These are phyloP conservation scores for Quercus engelmannii DNA, from an alignment of 306 rosid genomes.

Conservation along the genomic window DNA sequence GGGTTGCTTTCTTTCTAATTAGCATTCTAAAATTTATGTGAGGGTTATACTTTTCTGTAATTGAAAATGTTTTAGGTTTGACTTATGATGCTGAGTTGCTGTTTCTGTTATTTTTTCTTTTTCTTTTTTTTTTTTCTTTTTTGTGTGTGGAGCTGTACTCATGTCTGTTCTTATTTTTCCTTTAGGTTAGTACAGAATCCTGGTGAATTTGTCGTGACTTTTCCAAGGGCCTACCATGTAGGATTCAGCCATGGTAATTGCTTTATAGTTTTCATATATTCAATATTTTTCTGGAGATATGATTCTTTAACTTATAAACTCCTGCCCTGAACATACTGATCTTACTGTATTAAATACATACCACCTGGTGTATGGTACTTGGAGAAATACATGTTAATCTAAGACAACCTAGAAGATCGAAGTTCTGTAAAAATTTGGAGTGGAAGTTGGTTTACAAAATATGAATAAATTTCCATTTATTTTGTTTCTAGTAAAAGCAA, in stretches of 20 bases:
- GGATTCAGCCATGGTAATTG: slow-evolving; percentile 99
- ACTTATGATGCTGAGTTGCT: slow-evolving; percentile 7
- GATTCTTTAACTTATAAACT: neutral
- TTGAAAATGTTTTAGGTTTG: slow-evolving; percentile 20
- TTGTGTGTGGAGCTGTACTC: slow-evolving; percentile 21
- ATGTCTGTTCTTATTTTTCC: slow-evolving; percentile 32
- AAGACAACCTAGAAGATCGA: slow-evolving; percentile 5
- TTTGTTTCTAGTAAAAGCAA: neutral
- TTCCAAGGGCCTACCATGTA: slow-evolving; percentile 98
- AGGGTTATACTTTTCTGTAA: neutral
- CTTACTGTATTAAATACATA: slow-evolving; percentile 7
- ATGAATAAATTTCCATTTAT: slow-evolving; percentile 9
- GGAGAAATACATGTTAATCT: slow-evolving; percentile 16
- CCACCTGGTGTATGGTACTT: slow-evolving; percentile 4
- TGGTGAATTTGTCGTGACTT: slow-evolving; percentile 98
- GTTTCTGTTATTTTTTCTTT: slow-evolving; percentile 10
- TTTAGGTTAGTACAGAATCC: slow-evolving; percentile 95
- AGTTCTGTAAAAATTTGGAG: slow-evolving; percentile 1
- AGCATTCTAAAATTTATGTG: neutral
- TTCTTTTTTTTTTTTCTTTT: slow-evolving; percentile 25
- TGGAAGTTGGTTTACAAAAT: slow-evolving; percentile 9
- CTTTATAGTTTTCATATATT: slow-evolving; percentile 30
- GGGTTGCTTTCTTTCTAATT: slow-evolving; percentile 29
- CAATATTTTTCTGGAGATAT: slow-evolving; percentile 10
- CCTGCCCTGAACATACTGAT: neutral